Conservation (phyloP, 1,139 yeast genomes). For the Geotrichum europaeum region DNA sequence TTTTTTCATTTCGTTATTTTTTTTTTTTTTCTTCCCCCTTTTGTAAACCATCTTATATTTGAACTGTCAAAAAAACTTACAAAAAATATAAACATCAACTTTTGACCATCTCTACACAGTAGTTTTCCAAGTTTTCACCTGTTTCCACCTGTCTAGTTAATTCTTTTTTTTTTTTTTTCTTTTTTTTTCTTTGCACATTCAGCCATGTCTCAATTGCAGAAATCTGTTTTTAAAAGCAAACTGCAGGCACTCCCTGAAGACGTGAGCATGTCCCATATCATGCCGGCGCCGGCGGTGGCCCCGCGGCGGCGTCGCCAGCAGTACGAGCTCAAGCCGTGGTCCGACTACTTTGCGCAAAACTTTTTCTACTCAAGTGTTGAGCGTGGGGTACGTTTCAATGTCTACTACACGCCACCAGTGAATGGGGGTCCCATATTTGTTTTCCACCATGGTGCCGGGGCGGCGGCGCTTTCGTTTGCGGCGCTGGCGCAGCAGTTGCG, state of each 20-base stretch:
- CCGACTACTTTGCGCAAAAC: constrained; percentile 38
- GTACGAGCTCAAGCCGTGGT: constrained; percentile 32
- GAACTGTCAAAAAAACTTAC: not conserved
- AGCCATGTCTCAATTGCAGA: not conserved
- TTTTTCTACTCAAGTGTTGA: constrained; percentile 24
- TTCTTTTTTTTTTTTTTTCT: not conserved
- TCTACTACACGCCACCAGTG: constrained; percentile 55
- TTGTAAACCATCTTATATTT: not conserved
- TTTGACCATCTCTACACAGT: not conserved
- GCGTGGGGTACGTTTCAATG: constrained; percentile 40
- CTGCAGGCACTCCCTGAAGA: not conserved
- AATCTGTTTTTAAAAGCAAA: not conserved
- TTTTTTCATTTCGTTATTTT: not conserved
- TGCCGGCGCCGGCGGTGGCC: not conserved
- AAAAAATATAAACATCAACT: not conserved
- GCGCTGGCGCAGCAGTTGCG: constrained; percentile 40
- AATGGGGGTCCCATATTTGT: constrained; percentile 52
- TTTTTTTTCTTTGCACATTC: not conserved
- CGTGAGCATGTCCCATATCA: not conserved
- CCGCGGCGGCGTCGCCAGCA: not conserved
- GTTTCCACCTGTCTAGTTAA: not conserved
- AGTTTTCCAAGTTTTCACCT: not conserved
- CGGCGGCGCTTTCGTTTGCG: constrained; percentile 75
- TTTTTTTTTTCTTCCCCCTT: not conserved
- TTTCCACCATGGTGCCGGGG: constrained; percentile 94